These are phyloP conservation scores for Cryptococcus neoformans DNA, from an alignment of 1,284 basidiomycete species.

Conservation along the genomic window DNA sequence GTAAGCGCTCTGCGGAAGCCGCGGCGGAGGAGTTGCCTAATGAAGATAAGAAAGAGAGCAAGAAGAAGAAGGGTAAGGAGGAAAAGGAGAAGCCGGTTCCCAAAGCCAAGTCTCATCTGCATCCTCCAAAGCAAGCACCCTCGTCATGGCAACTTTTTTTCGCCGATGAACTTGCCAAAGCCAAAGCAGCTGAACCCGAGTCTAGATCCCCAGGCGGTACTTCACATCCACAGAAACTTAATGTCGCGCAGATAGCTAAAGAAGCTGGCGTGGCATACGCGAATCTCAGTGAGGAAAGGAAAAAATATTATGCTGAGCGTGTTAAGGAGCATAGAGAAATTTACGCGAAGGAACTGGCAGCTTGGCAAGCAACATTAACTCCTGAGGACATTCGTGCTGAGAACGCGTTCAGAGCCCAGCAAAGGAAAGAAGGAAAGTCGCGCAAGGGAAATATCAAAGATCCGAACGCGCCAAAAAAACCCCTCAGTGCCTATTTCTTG, in stretches of 20 bases:
- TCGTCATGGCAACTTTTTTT: constrained; percentile 98
- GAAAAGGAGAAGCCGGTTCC: constrained; percentile 33
- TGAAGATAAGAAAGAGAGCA: constrained; percentile 28
- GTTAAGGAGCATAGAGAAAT: constrained; percentile 80
- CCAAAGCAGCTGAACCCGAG: constrained; percentile 61
- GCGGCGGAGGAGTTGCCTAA: constrained; percentile 13
- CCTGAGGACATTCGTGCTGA: constrained; percentile 94
- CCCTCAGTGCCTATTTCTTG: constrained; percentile 91
- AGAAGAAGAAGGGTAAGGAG: constrained; percentile 35
- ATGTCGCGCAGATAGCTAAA: constrained; percentile 93
- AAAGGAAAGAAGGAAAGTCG: constrained; percentile 89
- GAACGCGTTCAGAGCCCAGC: constrained; percentile 85
- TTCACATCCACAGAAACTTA: constrained; percentile 61
- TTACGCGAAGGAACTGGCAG: constrained; percentile 70
- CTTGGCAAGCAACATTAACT: constrained; percentile 84
- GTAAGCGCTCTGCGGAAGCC: constrained; percentile 31
- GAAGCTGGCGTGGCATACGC: constrained; percentile 91
- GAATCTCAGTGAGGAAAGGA: constrained; percentile 69
- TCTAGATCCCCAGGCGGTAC: constrained; percentile 51
- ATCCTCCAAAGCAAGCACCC: constrained; percentile 87
- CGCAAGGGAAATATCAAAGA: constrained; percentile 94
- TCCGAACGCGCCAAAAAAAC: constrained; percentile 95
- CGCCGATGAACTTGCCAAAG: constrained; percentile 89
- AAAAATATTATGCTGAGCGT: constrained; percentile 78
- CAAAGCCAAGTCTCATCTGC: constrained; percentile 57